Evolutionary conservation across 2,329 filamentous ascomycete species (phyloP), one percentile per base, ranked within the genome.

Genomic region (Zopfia rhizophila): DNA sequence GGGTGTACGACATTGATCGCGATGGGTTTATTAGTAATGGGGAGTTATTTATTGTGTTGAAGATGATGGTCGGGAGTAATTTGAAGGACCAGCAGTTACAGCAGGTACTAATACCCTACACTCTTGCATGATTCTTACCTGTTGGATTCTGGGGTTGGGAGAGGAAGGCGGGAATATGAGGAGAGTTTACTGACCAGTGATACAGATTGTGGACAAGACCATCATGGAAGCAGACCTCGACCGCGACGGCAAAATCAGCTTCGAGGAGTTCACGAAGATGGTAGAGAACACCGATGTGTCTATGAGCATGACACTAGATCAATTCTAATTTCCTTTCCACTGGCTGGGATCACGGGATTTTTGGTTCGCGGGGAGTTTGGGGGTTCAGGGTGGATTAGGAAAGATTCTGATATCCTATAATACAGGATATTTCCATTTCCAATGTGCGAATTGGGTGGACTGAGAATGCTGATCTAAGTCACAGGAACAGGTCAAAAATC

Each of bases 61-160:
- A 99, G 88, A 99, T 99, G 94, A 99, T 99, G 94, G 94, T 99
- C 38, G 94, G 94, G 49, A 97, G 90, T 79, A 99, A 99, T 75
- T 79, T 99, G 68, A 99, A 99, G 82, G 94, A 99, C 74, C 91
- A 97, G 76, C 94, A 99, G 78, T 78, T 99, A 72, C 94, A 99
- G 79, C 94, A 93, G 75, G 77, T 79, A 64, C 37, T 62, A 35
- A 14, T 7, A 29, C 13, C 22, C 14, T 25, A 12, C 18, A n/a
- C 19, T 24, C 19, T 33, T 24, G 17, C 5, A 19, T 7, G n/a
- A 27, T n/a, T 10, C 24, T 10, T n/a, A n/a, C n/a, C 14, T 33
- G 8, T 17, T 8, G n/a, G n/a, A n/a, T n/a, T n/a, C n/a, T n/a
- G n/a, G n/a, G n/a, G n/a, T 16, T 28, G 14, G 19, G 8, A 16